Evolutionary conservation across 2,329 filamentous ascomycete species (phyloP).

Genomic region (Colletotrichum theobromicola): DNA sequence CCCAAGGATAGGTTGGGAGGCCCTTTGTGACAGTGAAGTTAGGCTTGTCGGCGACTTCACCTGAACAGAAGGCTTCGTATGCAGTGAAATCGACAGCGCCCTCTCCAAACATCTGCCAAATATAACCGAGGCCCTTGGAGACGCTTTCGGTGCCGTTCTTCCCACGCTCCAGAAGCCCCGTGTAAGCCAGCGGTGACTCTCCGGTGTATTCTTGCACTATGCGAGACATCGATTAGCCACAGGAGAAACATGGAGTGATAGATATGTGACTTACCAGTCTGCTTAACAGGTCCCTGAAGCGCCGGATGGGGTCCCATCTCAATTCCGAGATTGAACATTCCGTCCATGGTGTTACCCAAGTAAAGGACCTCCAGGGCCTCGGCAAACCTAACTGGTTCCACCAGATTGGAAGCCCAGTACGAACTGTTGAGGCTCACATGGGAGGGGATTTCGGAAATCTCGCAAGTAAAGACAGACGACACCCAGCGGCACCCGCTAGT

Average conservation of each 20-base stretch:
- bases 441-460: not conserved
- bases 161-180: not conserved
- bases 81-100: not conserved
- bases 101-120: not conserved
- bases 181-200: not conserved
- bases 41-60: not conserved
- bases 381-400: slow-evolving; percentile 30
- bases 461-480: not conserved
- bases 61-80: not conserved
- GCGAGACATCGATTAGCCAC: not conserved
- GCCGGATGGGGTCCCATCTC: slow-evolving; percentile 43
- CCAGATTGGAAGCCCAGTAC: slow-evolving; percentile 35
- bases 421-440: not conserved
- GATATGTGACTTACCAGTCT: not conserved
- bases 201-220: not conserved
- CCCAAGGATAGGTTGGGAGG: slow-evolving; percentile 42
- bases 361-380: slow-evolving; percentile 8
- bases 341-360: not conserved
- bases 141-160: not conserved
- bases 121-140: not conserved
- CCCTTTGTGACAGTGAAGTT: slow-evolving; percentile 11
- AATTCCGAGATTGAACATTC: slow-evolving; percentile 21
- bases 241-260: accelerated
- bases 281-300: slow-evolving; percentile 38
- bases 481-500: not conserved